A percentile compares a stretch with the other conserved stretches of the same genome.
Conservation (phyloP, 257 asterid species). For the Salvia splendens region DNA sequence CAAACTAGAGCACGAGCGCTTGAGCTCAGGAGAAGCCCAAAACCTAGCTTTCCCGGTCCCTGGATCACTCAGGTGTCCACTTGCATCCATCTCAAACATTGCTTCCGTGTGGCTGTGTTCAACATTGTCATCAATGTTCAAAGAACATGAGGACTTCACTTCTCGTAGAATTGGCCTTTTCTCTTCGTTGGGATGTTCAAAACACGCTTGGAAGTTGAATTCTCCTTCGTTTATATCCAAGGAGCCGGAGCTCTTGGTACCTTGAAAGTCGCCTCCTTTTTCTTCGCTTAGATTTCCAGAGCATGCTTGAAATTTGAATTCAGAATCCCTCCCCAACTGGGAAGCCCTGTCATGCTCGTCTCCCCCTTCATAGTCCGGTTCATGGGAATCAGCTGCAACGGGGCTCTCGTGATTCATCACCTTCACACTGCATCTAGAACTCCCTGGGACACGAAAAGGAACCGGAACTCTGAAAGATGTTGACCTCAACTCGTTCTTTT, state of each 20-base stretch:
- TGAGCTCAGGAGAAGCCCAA: constrained; percentile 53
- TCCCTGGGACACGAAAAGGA: constrained; percentile 39
- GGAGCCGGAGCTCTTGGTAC: constrained; percentile 21
- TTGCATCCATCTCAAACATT: constrained; percentile 34
- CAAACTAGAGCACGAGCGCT: constrained; percentile 68
- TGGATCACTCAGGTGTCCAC: constrained; percentile 71
- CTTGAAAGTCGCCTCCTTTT: constrained; percentile 31
- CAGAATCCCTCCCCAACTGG: constrained; percentile 48
- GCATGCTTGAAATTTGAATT: constrained; percentile 45
- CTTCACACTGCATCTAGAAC: constrained; percentile 50
- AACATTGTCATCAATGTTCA: constrained; percentile 25
- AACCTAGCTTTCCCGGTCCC: constrained; percentile 46
- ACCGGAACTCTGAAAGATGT: constrained; percentile 51
- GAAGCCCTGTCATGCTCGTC: constrained; percentile 55
- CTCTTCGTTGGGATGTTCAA: constrained; percentile 34
- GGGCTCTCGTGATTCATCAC: constrained; percentile 63
- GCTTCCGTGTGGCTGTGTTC: constrained; percentile 31
- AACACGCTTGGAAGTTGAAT: constrained; percentile 43
- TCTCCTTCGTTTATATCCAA: constrained; percentile 33
- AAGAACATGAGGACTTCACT: constrained; percentile 21
- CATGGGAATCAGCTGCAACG: constrained; percentile 41
- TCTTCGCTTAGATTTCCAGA: constrained; percentile 32
- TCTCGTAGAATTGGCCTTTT: constrained; percentile 29
- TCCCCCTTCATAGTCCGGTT: constrained; percentile 60
- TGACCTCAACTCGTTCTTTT: constrained; percentile 40